Evolutionary conservation across 805 yeast species (phyloP).

Genomic region (Scheffersomyces spartinae): DNA sequence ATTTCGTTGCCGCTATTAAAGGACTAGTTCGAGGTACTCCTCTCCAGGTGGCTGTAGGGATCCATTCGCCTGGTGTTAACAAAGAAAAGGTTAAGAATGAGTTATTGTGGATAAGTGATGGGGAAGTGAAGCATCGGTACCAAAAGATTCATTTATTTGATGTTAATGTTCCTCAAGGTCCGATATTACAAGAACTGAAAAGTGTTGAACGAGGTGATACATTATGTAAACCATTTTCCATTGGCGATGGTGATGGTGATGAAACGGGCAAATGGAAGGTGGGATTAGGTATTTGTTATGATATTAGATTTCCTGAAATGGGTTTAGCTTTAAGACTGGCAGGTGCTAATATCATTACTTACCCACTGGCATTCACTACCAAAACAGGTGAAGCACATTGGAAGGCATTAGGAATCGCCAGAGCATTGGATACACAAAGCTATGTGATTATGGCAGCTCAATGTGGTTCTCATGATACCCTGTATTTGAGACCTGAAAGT

Average conservation of each 20-base stretch:
- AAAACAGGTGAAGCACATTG: constrained; percentile 90
- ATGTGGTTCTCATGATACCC: constrained; percentile 60
- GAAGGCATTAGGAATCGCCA: constrained; percentile 64
- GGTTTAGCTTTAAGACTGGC: constrained; percentile 47
- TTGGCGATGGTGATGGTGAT: constrained; percentile 36
- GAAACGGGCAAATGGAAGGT: constrained; percentile 22
- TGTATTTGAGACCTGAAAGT: too few relatives aligned
- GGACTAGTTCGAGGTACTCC: too few relatives aligned
- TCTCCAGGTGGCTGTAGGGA: constrained; percentile 75
- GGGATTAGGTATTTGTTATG: constrained; percentile 76
- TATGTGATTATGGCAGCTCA: constrained; percentile 88
- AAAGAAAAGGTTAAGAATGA: constrained; percentile 51
- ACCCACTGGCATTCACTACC: constrained; percentile 88
- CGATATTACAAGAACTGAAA: constrained; percentile 63
- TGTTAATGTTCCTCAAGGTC: constrained; percentile 74
- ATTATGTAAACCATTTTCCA: constrained; percentile 41
- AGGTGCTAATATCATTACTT: constrained; percentile 73
- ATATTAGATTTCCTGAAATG: constrained; percentile 77
- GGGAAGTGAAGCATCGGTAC: constrained; percentile 57
- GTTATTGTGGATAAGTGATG: constrained; percentile 59
- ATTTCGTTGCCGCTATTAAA: too few relatives aligned
- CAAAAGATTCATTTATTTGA: constrained; percentile 87
- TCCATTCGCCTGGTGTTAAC: constrained; percentile 63
- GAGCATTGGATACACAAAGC: constrained; percentile 84
- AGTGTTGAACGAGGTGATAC: constrained; percentile 71